Percentiles rank a stretch among this genome's conserved stretches.
These are phyloP conservation scores for Trapa bicornis DNA, from an alignment of 345 rosid genomes.

Conservation along the genomic window DNA sequence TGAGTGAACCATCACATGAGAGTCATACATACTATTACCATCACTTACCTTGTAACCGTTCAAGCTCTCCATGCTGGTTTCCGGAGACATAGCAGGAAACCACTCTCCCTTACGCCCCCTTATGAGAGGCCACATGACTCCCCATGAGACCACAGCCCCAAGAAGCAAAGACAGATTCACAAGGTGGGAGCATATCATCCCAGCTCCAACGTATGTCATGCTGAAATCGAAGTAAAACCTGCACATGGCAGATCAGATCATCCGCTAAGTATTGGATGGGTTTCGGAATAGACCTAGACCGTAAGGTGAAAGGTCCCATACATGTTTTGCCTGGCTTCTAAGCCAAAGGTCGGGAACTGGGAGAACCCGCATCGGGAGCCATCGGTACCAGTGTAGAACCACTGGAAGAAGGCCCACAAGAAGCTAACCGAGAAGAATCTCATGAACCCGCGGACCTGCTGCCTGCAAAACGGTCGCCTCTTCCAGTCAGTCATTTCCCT, in stretches of 20 bases:
- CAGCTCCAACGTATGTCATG: constrained; percentile 35
- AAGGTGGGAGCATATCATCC: constrained; percentile 42
- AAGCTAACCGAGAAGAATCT: constrained; percentile 30
- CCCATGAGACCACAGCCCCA: constrained; percentile 38
- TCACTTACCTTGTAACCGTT: constrained; percentile 33
- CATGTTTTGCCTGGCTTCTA: constrained; percentile 31
- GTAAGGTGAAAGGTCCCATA: constrained; percentile 3
- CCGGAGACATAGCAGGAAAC: constrained; percentile 13
- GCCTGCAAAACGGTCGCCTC: constrained; percentile 18
- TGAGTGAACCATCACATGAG: too few relatives aligned
- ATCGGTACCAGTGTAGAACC: constrained; percentile 38
- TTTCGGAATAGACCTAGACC: neutral
- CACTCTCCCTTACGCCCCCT: constrained; percentile 28
- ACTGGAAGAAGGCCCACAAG: constrained; percentile 43
- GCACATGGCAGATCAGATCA: constrained; percentile 1
- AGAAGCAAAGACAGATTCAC: constrained; percentile 43
- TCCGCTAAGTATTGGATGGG: neutral
- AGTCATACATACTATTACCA: neutral
- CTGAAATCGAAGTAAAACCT: constrained; percentile 43
- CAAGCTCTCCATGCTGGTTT: constrained; percentile 34
- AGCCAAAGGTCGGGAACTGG: constrained; percentile 37
- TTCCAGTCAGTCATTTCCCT: neutral
- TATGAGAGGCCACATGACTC: constrained; percentile 38
- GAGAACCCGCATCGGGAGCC: constrained; percentile 28
- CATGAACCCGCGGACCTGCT: constrained; percentile 35